A percentile compares a stretch with the other conserved stretches of the same genome.
Evolutionary conservation across 768 basidiomycete genomes (phyloP).

Genomic region (Termitomyces sp.): DNA sequence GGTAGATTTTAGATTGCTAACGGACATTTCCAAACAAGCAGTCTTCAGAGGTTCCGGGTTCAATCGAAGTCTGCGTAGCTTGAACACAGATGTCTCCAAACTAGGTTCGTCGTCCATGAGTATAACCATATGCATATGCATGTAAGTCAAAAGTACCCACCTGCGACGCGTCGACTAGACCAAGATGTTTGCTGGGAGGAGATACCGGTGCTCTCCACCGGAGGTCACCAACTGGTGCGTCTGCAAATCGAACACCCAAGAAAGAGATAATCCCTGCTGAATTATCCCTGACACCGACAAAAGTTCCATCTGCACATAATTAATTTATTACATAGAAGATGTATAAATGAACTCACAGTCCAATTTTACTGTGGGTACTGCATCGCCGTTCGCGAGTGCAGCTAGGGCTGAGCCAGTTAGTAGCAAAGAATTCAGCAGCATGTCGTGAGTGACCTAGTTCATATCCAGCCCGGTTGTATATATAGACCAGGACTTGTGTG

Average conservation of each 20-base stretch:
- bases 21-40: slow-evolving; percentile 40
- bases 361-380: neutral
- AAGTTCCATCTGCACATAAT: slow-evolving; percentile 22
- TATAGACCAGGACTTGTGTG: neutral
- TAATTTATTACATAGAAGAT: neutral
- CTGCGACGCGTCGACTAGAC: slow-evolving; percentile 31
- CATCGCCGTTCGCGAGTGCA: neutral
- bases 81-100: slow-evolving; percentile 32
- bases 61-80: slow-evolving; percentile 24
- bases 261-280: slow-evolving; percentile 31
- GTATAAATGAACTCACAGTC: neutral
- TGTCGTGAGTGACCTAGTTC: neutral
- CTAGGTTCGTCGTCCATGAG: slow-evolving; percentile 17
- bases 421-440: neutral
- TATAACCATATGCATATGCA: neutral
- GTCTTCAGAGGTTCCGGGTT: slow-evolving; percentile 33
- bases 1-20: neutral
- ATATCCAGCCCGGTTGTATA: neutral
- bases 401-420: neutral
- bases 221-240: slow-evolving; percentile 37
- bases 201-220: slow-evolving; percentile 38
- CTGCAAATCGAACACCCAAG: slow-evolving; percentile 38
- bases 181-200: slow-evolving; percentile 32
- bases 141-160: slow-evolving; percentile 16
- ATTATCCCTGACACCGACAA: slow-evolving; percentile 27